A percentile compares a stretch with the other conserved stretches of the same genome.
phyloP scores from a whole-genome alignment of 495 filamentous ascomycete species.

The Barbatosphaeria neglecta region DNA sequence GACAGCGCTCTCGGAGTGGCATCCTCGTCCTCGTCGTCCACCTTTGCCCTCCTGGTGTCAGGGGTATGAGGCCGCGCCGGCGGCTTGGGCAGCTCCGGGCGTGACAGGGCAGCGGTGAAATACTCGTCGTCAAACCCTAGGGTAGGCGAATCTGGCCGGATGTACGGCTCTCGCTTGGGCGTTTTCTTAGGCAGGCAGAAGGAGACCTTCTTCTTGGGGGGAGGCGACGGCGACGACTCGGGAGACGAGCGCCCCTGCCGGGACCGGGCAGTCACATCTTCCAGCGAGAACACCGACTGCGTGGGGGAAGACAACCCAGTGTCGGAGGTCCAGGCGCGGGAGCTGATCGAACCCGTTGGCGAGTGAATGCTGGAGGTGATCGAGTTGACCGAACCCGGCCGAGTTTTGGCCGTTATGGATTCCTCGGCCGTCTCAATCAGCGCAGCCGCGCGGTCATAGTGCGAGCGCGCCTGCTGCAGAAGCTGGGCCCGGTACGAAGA shows the following conservation, averaged over 20 bases:
- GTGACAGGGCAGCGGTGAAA: constrained; percentile 9
- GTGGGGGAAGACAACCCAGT: constrained; percentile 30
- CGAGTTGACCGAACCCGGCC: constrained; percentile 20
- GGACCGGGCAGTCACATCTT: constrained; percentile 16
- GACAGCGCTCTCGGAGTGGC: neutral
- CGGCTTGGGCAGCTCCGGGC: constrained; percentile 10
- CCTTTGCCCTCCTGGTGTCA: constrained; percentile 1
- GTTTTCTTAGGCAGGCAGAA: constrained; percentile 32
- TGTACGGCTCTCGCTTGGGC: constrained; percentile 23
- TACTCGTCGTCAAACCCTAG: constrained; percentile 30
- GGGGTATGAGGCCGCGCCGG: constrained; percentile 13
- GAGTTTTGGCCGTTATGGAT: constrained; percentile 16
- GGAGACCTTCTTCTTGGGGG: constrained; percentile 40
- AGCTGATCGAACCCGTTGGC: constrained; percentile 31
- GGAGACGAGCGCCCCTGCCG: constrained; percentile 7
- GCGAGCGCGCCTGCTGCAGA: constrained; percentile 33
- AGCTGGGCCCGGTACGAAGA: constrained; percentile 32
- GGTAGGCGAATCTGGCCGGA: constrained; percentile 35
- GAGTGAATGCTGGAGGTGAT: constrained; percentile 32
- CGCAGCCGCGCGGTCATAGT: constrained; percentile 32
- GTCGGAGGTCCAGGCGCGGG: constrained; percentile 26
- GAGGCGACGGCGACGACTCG: constrained; percentile 14
- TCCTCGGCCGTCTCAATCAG: constrained; percentile 28
- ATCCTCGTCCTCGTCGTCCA: constrained; percentile 8
- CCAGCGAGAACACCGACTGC: constrained; percentile 28